Evolutionary conservation across 208 protist species (phyloP), one percentile per base, ranked within the genome.

Genomic region (Trypanosomatidae sp.): DNA sequence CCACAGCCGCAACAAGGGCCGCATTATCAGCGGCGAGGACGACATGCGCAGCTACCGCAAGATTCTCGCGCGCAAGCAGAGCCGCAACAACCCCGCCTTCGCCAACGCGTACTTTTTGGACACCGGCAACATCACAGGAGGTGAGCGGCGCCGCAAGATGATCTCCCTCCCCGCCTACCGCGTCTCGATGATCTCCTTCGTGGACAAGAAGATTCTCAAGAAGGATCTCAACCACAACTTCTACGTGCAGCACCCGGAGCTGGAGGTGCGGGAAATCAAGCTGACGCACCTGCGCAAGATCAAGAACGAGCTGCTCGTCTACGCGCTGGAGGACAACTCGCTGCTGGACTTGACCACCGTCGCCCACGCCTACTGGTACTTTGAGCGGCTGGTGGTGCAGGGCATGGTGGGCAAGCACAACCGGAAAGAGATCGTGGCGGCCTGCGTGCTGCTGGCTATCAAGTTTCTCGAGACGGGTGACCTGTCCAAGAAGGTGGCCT

Each of bases 211-310:
- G 74, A 89, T 91, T 30, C 69, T 91, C 19, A 96, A 96, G 80
- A 96, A 96, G 77, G 91, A 96, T 58, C 81, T 94, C 15, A 96
- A 96, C 70, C 77, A 83, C 76, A 82, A 96, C 74, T 96, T 96
- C 67, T 94, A 92, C 77, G 82, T 96, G 12, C 89, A 92, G 71
- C 91, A 96, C 72, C 91, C 91, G 2, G 85, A 88, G 71, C 80
- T 96, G 46, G 89, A 96, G 79, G 82, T 96, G 62, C 87, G 89
- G 36, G 89, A 91, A 64, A 86, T 96, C 33, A 92, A 93, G 71
- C 83, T 96, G 58, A 93, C 91, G 2, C 91, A 96, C 74, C 74
- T 96, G 33, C 87, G 89, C 17, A 82, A 85, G 46, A 90, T 93
- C 68, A 85, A 86, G 56, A 74, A 83, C 43, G 87, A 92, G 76